Evolutionary conservation across 306 rosid species (phyloP), one percentile per base, ranked within the genome.

Genomic region (Quercus alba): DNA sequence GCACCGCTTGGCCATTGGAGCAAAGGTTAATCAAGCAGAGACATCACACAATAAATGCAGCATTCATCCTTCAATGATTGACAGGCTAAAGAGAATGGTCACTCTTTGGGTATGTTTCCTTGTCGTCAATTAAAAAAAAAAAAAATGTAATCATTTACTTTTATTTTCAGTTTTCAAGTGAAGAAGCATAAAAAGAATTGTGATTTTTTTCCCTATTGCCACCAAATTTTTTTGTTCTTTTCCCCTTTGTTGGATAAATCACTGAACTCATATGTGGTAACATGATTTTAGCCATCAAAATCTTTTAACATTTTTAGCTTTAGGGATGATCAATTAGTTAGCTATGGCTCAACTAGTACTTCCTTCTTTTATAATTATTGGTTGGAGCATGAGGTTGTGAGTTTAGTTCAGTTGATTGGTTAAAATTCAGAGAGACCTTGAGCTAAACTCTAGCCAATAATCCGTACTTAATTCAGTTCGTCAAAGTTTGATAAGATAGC

Each of bases 1-100:
- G 23, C 38, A 57, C 21, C 18, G 57, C 75, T 79, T 62, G 77
- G 72, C 63, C 70, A 59, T 70, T 57, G 63, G 70, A 68, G 62
- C 12, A 56, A 41, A 67, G 18, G 52, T 35, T 11, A 75, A 72
- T 23, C 63, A 66, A 72, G 74, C 38, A 21, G 17, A 81, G 38
- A 62, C 70, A 67, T 61, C 63, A 64, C 77, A 71, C 30, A 44
- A 10, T 57, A 57, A n/a, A 57, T 20, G 12, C 63, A 7, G 3
- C 26, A 57, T 13, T 12, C 14, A 10, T 23, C 21, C 26, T 20
- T 57, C 28, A 57, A 57, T 57, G 23, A 57, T 8, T 20, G 21
- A 57, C 12, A 57, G 4, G 21, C 63, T 57, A 20, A 21, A 57
- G 63, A 57, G 63, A 57, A 57, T 57, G 26, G 63, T 57, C 63